These are phyloP conservation scores for Tulasnella sp. DNA, from an alignment of 768 basidiomycete genomes.

Conservation along the genomic window DNA sequence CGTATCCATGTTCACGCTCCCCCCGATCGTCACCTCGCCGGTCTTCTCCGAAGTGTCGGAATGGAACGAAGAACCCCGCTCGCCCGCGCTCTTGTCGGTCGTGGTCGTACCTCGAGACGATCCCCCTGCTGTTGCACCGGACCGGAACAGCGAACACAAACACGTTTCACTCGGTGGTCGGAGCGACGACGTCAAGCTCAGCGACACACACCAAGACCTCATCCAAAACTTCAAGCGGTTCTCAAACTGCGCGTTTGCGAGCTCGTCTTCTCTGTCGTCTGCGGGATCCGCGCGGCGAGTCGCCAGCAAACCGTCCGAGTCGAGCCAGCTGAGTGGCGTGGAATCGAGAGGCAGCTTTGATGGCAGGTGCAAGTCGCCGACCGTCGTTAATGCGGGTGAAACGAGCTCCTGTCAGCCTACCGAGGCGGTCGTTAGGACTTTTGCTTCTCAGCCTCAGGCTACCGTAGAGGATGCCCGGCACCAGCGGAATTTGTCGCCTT, in stretches of 20 bases:
- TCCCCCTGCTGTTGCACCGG: background rate
- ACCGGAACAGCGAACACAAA: background rate
- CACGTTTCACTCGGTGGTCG: background rate
- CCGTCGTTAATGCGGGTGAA: background rate
- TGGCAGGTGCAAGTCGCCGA: background rate
- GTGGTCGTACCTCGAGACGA: background rate
- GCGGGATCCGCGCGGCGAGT: background rate
- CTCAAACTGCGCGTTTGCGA: background rate
- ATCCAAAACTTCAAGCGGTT: background rate
- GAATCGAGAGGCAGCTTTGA: background rate
- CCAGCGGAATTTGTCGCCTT: background rate
- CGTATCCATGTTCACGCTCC: background rate
- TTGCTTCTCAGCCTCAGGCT: background rate
- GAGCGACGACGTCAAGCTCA: background rate
- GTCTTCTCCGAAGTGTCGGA: background rate
- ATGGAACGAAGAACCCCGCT: background rate
- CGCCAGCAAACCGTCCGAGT: background rate
- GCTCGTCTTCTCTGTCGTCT: background rate
- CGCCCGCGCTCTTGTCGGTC: background rate
- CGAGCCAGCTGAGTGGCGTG: background rate
- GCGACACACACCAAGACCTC: background rate
- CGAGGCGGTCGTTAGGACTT: background rate
- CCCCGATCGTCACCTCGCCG: constrained; percentile 9
- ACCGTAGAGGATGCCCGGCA: background rate
- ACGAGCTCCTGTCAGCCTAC: background rate